Evolutionary conservation across 2,329 filamentous ascomycete genomes (phyloP), one percentile per base, ranked within the genome.

Genomic region (Aspergillus hortae): DNA sequence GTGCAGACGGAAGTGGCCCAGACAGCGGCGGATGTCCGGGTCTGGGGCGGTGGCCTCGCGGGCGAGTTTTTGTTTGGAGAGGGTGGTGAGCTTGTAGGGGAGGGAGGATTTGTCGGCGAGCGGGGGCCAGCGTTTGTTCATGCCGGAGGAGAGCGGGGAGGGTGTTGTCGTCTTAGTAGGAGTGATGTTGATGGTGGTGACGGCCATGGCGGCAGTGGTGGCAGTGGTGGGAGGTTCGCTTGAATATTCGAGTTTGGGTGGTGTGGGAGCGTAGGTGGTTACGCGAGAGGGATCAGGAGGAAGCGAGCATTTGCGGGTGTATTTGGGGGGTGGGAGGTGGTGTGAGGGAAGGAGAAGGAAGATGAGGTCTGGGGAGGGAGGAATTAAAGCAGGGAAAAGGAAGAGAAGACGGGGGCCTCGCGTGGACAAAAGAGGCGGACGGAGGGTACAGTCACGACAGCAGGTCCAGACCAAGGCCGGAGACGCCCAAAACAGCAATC

Each of bases 41-140:
- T 69, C 67, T 4, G 67, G 64, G 25, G 67, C 66, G 11, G 66
- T 69, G 38, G 66, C 66, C 60, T 69, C 67, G 35, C 65, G 65
- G 42, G 67, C 61, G 46, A 69, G 56, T 51, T 69, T 69, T 60
- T 68, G 66, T 44, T 67, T 67, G 23, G 67, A 69, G 46, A 69
- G 61, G 46, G 66, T 60, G 35, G 67, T 69, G 61, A 69, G 67
- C 44, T 63, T 67, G 56, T 68, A 69, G 21, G 67, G 63, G 33
- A 69, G 63, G 10, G 67, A 63, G 43, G 63, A 59, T 48, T 64
- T 66, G 61, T 69, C 66, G 46, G 67, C 67, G 48, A 69, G 64
- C 15, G 67, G 67, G 49, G 67, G 67, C 64, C 65, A 66, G 51
- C 67, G 67, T 57, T 67, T 67, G 48, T 63, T 67, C 56, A 63